A percentile compares a stretch with the other conserved stretches of the same genome.
Conservation (phyloP, 257 asterid species). For the Echites panduratus region DNA sequence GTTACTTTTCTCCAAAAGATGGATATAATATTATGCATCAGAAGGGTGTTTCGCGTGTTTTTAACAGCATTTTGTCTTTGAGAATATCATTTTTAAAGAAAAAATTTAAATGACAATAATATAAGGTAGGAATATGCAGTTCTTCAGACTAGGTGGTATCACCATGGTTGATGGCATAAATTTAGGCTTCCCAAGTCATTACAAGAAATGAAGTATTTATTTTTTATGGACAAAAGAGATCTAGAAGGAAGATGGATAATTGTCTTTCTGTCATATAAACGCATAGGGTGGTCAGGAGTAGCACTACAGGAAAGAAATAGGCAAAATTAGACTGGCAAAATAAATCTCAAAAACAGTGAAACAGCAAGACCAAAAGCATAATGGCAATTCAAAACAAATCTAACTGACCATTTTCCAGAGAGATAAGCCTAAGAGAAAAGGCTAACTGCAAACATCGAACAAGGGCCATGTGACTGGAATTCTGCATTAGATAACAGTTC, state of each 20-base stretch:
- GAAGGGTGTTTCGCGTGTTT: background rate
- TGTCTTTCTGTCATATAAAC: background rate
- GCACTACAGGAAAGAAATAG: background rate
- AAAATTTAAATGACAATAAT: background rate
- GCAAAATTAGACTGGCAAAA: no score
- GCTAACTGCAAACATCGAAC: constrained; percentile 49
- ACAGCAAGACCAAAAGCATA: no score
- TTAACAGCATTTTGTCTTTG: background rate
- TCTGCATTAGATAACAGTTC: constrained; percentile 24
- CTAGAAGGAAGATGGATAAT: background rate
- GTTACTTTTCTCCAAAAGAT: background rate
- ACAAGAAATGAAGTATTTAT: background rate
- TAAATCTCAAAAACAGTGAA: no score
- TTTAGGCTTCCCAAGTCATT: no score
- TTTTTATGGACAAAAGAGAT: background rate
- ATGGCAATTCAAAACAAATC: background rate
- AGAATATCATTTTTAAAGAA: background rate
- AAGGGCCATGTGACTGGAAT: constrained; percentile 36
- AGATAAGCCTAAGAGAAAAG: constrained; percentile 38
- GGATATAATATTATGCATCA: background rate
- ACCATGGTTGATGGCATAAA: no score
- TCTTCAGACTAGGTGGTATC: no score
- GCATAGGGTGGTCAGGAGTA: background rate
- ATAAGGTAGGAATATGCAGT: background rate
- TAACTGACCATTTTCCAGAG: constrained; percentile 35